These are phyloP conservation scores for Populus hybrid DNA, from an alignment of 441 rosid species.

Conservation along the genomic window DNA sequence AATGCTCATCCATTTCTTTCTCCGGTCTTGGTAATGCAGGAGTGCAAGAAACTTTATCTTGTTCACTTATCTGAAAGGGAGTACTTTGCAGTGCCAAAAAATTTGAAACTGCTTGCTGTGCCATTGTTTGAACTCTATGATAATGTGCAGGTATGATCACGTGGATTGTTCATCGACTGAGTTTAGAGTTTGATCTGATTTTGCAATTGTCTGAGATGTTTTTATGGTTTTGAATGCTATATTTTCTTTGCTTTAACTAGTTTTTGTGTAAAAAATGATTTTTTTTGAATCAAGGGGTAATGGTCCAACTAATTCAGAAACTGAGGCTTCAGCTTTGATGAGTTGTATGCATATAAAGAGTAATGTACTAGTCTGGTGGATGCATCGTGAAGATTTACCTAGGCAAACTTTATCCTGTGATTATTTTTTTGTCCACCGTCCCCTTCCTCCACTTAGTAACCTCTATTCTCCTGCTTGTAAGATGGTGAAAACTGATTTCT, in stretches of 20 bases:
- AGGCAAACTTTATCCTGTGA: too few species aligned
- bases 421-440: too few species aligned
- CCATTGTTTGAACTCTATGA: conserved; percentile 97
- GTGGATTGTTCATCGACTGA: background rate
- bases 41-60: conserved; percentile 91
- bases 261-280: background rate
- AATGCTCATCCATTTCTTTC: conserved; percentile 11
- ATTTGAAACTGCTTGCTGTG: conserved; percentile 94
- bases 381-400: too few species aligned
- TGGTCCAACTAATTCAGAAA: background rate
- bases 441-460: too few species aligned
- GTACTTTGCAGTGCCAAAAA: conserved; percentile 96
- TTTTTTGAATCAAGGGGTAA: background rate
- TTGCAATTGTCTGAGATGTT: background rate
- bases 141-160: conserved; percentile 76
- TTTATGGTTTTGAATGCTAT: background rate
- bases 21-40: conserved; percentile 43
- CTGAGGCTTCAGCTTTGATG: too few species aligned
- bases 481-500: background rate
- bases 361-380: too few species aligned
- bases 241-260: background rate
- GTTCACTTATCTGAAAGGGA: conserved; percentile 97
- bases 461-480: background rate
- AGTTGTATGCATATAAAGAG: too few species aligned
- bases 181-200: background rate